Base-by-base conservation (phyloP, 345 rosid species). In the Microthlaspi erraticum region DNA sequence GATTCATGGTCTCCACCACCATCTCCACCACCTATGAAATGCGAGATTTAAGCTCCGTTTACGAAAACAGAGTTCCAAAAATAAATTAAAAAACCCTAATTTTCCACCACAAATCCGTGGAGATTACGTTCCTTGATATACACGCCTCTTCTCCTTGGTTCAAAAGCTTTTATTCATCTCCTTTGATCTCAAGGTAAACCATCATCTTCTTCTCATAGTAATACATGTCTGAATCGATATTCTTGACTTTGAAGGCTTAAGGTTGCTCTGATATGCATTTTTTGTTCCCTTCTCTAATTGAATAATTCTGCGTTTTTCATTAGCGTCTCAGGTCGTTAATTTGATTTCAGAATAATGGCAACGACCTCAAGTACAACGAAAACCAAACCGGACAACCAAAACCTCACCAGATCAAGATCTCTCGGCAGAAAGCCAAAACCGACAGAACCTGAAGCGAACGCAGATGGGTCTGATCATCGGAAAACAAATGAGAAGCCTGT, bases 321-420 rank as follows among this genome's bases (percentile, higher is more conserved):
- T 43, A 44, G 64, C 43, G 50, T 66, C 38, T 31, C 10, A 58
- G 59, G 74, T 63, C 60, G 52, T 44, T 18, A 2, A 26, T 23
- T 59, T 56, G 68, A 59, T 71, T 45, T 23, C 39, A 60, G n/a
- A 48, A 54, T 16, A 17, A 73, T 66, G 63, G 82, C 86, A 82
- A 87, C 91, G 42, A 77, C 84, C 8, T 46, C 64, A 11, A 69
- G 46, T 60, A 41, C 68, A 45, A 72, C 49, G 45, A 69, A 76
- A 23, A 49, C 64, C 33, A 56, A 43, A 33, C 37, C 62, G 56
- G 78, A 63, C 66, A 83, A 71, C 68, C 84, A 68, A 77, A 83
- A 70, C 20, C 55, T 16, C 41, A 80, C 49, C 64, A 81, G 77
- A 65, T 58, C 74, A 65, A 77, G 57, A 60, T 20, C 78, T 50